These are phyloP conservation scores for Asterionellopsis glacialis DNA, from an alignment of 108 stramenopile species.

Conservation along the genomic window DNA sequence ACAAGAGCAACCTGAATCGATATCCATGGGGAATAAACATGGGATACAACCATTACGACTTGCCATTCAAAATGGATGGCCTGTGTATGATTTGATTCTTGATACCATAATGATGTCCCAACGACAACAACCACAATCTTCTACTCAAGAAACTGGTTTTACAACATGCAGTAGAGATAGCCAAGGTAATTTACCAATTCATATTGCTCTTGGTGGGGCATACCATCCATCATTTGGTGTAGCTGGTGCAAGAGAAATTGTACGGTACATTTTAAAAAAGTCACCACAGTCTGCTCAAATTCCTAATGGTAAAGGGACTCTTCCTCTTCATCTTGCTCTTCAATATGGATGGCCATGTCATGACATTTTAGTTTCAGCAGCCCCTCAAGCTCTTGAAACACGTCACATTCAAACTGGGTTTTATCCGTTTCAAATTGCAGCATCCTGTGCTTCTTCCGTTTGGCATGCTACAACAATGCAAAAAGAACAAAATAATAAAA, in stretches of 20 bases:
- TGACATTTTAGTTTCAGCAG: conserved; percentile 28
- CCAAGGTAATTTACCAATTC: conserved; percentile 3
- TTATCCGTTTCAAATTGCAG: conserved; percentile 27
- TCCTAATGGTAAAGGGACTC: conserved; percentile 10
- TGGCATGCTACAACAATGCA: neutral
- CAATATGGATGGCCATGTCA: conserved; percentile 67
- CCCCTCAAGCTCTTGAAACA: conserved; percentile 23
- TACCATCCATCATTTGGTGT: conserved; percentile 32
- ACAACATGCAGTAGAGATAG: conserved; percentile 9
- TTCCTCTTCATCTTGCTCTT: conserved; percentile 50
- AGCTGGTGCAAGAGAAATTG: conserved; percentile 29
- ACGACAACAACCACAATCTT: too few species aligned
- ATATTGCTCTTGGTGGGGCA: conserved; percentile 27
- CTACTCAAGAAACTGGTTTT: too few species aligned
- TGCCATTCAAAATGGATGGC: conserved; percentile 43
- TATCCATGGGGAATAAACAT: neutral
- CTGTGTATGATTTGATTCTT: conserved; percentile 41
- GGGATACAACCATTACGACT: conserved; percentile 22
- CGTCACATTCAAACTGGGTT: conserved; percentile 16
- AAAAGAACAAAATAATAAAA: neutral
- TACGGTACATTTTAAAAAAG: conserved; percentile 6
- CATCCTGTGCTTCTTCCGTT: neutral
- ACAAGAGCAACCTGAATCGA: conserved; percentile 13
- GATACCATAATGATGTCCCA: conserved; percentile 11
- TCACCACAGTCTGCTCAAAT: conserved; percentile 7